Conservation (phyloP, 106 monocot species). For the Cymbidium sinense region DNA sequence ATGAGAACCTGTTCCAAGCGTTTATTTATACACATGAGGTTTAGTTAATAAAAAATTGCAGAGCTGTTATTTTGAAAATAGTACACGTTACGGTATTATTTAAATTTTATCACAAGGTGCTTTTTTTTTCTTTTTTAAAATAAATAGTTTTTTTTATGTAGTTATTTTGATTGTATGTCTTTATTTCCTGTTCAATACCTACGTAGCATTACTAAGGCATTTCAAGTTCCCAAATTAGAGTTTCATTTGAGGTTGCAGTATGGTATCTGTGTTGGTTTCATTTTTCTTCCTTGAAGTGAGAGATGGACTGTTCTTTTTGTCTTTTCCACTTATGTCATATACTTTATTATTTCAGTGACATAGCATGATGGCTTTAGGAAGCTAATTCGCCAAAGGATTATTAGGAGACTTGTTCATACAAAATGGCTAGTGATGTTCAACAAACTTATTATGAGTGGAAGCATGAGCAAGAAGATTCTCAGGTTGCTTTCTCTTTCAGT, state of each 20-base stretch:
- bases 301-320: too few relatives aligned
- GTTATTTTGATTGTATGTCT: not conserved
- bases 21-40: too few relatives aligned
- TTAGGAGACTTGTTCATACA: not conserved
- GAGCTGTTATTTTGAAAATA: too few relatives aligned
- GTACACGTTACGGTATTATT: too few relatives aligned
- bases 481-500: slow-evolving; percentile 1
- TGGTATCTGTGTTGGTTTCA: not conserved
- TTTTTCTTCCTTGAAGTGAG: not conserved
- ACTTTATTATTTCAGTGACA: not conserved
- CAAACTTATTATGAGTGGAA: slow-evolving; percentile 3
- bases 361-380: not conserved
- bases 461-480: slow-evolving; percentile 9
- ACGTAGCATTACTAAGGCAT: not conserved
- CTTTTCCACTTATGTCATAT: not conserved
- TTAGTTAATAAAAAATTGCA: too few relatives aligned
- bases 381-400: not conserved
- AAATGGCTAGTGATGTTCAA: slow-evolving; percentile 9
- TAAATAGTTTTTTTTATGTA: not conserved
- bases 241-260: not conserved
- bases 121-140: too few relatives aligned
- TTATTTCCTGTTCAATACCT: not conserved
- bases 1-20: too few relatives aligned
- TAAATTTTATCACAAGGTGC: too few relatives aligned
- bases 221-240: not conserved